Percentiles rank a stretch among this genome's conserved stretches.
phyloP scores from a whole-genome alignment of 176 grass and related monocot genomes.

The Oryza rufipogon region DNA sequence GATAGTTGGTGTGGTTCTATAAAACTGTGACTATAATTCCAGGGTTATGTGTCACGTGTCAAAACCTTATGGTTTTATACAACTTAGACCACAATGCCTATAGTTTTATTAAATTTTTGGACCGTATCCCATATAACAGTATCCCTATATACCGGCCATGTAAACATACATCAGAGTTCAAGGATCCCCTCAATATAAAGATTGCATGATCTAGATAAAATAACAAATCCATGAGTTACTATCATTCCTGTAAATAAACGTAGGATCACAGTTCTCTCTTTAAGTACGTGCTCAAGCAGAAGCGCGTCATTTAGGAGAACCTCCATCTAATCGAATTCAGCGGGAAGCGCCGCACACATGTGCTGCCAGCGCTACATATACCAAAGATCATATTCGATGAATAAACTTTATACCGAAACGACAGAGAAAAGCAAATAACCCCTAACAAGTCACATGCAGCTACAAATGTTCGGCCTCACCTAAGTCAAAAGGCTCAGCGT shows the following conservation, averaged over 20 bases:
- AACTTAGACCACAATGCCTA: no score
- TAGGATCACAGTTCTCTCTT: neutral
- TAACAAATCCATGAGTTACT: no score
- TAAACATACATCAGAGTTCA: neutral
- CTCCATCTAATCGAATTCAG: neutral
- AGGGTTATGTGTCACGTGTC: no score
- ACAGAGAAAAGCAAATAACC: neutral
- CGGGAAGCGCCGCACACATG: neutral
- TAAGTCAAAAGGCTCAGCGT: constrained; percentile 7
- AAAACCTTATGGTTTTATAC: no score
- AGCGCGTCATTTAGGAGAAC: neutral
- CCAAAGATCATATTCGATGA: constrained; percentile 29
- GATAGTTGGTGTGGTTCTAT: no score
- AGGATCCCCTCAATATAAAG: neutral
- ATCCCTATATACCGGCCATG: no score
- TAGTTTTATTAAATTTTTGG: no score
- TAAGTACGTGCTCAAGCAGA: neutral
- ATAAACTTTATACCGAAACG: neutral
- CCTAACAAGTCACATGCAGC: neutral
- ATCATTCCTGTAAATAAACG: neutral
- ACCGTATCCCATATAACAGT: no score
- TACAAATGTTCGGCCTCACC: neutral
- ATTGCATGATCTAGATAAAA: neutral
- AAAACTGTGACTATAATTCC: no score
- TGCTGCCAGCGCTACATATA: constrained; percentile 5